Base-by-base conservation (phyloP, 1,284 basidiomycete species). In the Erythrobasidium hasegawianum region DNA sequence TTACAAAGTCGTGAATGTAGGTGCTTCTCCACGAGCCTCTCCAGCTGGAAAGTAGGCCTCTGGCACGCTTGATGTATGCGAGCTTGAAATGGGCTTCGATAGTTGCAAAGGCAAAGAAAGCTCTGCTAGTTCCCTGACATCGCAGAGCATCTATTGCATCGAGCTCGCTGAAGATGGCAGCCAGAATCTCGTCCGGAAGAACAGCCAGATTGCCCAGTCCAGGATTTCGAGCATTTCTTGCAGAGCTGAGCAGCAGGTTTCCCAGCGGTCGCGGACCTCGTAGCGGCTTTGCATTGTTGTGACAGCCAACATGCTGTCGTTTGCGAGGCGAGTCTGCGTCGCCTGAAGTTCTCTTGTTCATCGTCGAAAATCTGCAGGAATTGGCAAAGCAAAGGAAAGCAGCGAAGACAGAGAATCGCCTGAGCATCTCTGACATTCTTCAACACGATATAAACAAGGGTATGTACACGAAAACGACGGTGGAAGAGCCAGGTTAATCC, bases 21-120 rank as follows among this genome's bases (percentile, higher is more conserved):
- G 74, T 73, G 8, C 70, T 65, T 18, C 76, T 60, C 75, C 76
- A 77, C 29, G 53, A 59, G 2, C 71, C 70, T 54, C 54, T 64
- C 73, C 73, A 74, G 14, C 38, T 20, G 2, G 40, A 47, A 2
- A 73, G 60, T 0, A 27, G 43, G 0, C 68, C 69, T 13, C 57
- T 50, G 9, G 66, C 64, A 4, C 52, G 40, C 58, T 64, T 57
- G 22, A 75, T 56, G 57, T 71, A 74, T 1, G 67, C 58, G 13
- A 72, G 69, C 58, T 75, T 76, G 74, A 73, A 76, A 18, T 72
- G 60, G 8, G 68, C 70, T 43, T 76, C 73, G 38, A 72, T 69
- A 2, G 61, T 38, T 4, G 70, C 55, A 57, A 72, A 76, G 3
- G 72, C 75, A 60, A 72, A 75, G 55, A 76, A 70, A 1, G 74